Evolutionary conservation across 2,329 filamentous ascomycete species (phyloP).

Genomic region (Aotearoamyces nothofagi): DNA sequence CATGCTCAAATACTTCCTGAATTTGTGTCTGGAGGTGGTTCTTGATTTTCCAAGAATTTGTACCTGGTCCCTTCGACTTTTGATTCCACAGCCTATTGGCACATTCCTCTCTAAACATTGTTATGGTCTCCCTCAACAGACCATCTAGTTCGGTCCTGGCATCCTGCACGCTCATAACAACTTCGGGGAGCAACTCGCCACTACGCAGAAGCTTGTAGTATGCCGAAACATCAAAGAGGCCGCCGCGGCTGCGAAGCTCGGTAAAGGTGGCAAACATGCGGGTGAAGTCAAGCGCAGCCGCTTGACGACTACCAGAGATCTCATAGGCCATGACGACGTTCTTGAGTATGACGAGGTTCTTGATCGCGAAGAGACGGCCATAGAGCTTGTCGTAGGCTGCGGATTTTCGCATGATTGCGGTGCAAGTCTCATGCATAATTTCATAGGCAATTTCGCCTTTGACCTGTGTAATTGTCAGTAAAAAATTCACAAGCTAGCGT

Average conservation of each 20-base stretch:
- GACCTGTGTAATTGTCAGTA: slow-evolving; percentile 8
- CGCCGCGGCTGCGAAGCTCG: slow-evolving; percentile 27
- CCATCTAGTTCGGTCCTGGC: slow-evolving; percentile 51
- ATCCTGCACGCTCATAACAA: slow-evolving; percentile 31
- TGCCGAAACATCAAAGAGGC: slow-evolving; percentile 37
- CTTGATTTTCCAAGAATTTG: slow-evolving; percentile 35
- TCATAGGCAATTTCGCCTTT: slow-evolving; percentile 48
- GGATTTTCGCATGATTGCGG: slow-evolving; percentile 62
- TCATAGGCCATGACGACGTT: slow-evolving; percentile 94
- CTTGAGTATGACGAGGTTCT: slow-evolving; percentile 87
- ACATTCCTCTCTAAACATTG: slow-evolving; percentile 45
- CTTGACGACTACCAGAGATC: slow-evolving; percentile 53
- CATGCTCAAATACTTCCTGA: slow-evolving; percentile 9
- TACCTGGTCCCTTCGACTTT: slow-evolving; percentile 22
- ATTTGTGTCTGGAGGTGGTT: slow-evolving; percentile 41
- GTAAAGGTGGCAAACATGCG: slow-evolving; percentile 47
- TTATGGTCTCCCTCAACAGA: slow-evolving; percentile 44
- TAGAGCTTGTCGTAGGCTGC: slow-evolving; percentile 50
- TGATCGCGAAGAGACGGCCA: slow-evolving; percentile 81
- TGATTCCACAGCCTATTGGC: slow-evolving; percentile 33
- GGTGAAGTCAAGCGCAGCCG: slow-evolving; percentile 41
- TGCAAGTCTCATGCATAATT: slow-evolving; percentile 82
- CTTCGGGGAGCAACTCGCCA: slow-evolving; percentile 19
- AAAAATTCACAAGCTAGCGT: no score
- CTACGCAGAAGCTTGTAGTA: slow-evolving; percentile 26